Percentiles rank a stretch among this genome's conserved stretches.
These are phyloP conservation scores for Termitomyces sp. DNA, from an alignment of 768 basidiomycete genomes.

Conservation along the genomic window DNA sequence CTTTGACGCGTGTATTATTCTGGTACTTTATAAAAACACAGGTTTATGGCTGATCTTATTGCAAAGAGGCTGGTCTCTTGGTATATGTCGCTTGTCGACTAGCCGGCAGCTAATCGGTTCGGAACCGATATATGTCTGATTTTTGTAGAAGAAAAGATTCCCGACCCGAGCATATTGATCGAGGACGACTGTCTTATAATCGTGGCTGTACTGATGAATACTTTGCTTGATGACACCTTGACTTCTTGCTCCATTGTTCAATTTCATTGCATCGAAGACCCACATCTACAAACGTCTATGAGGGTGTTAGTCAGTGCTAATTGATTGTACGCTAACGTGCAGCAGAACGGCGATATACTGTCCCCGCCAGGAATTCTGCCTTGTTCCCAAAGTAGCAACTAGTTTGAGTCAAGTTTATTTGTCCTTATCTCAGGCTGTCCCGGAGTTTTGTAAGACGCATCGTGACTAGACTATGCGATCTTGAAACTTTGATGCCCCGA, in stretches of 20 bases:
- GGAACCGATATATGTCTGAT: too few relatives aligned
- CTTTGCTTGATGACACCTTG: too few relatives aligned
- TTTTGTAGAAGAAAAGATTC: too few relatives aligned
- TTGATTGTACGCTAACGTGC: too few relatives aligned
- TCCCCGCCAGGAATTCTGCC: not conserved
- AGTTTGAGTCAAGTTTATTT: not conserved
- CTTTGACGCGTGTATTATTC: not conserved
- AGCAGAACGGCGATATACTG: not conserved
- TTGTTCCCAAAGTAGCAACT: not conserved
- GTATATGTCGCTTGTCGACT: too few relatives aligned
- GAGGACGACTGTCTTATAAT: too few relatives aligned
- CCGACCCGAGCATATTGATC: too few relatives aligned
- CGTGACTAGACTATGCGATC: too few relatives aligned
- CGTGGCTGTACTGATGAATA: too few relatives aligned
- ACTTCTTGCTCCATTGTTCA: too few relatives aligned
- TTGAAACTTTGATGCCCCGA: slow-evolving; percentile 58
- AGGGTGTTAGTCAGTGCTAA: not conserved
- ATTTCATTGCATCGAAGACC: too few relatives aligned
- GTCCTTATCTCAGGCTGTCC: not conserved
- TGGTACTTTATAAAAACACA: not conserved
- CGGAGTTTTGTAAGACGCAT: not conserved
- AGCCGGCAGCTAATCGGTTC: too few relatives aligned
- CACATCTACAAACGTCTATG: not conserved
- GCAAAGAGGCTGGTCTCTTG: not conserved
- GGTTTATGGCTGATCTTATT: not conserved